Evolutionary conservation across 371 early-diverging fungal genomes (phyloP).

Genomic region (Mortierella sp.): DNA sequence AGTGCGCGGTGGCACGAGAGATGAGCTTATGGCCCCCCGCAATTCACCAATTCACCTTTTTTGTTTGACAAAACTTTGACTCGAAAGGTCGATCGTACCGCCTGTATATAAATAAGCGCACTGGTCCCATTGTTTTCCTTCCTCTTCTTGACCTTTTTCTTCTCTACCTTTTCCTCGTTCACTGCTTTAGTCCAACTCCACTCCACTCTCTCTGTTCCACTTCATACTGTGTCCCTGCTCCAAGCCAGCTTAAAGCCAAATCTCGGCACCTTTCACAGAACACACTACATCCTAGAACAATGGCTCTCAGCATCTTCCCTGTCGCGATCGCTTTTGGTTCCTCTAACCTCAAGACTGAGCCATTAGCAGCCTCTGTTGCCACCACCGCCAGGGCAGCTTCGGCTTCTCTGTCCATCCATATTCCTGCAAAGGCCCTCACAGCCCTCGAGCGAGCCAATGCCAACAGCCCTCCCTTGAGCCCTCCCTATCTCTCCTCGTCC

Average conservation of each 20-base stretch:
- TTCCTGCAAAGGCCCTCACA: constrained; percentile 17
- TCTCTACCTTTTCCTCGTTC: constrained; percentile 1
- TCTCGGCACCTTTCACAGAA: background rate
- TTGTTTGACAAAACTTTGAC: constrained; percentile 1
- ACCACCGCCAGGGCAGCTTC: background rate
- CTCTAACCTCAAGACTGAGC: constrained; percentile 22
- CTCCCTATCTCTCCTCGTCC: constrained; percentile 59
- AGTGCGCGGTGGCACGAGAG: too few relatives aligned
- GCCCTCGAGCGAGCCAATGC: constrained; percentile 18
- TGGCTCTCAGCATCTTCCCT: background rate
- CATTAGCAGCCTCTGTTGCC: constrained; percentile 3
- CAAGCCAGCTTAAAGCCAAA: background rate
- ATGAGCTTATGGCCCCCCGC: too few relatives aligned
- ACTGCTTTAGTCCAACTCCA: constrained; percentile 1
- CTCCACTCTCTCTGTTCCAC: constrained; percentile 3
- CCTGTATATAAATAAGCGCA: background rate
- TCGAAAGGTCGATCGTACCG: background rate
- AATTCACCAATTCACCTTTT: constrained; percentile 8
- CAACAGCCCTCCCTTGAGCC: constrained; percentile 54
- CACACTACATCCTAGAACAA: constrained; percentile 7
- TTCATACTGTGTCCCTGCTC: background rate
- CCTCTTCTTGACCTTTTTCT: background rate
- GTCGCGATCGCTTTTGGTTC: constrained; percentile 23
- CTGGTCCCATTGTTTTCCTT: too few relatives aligned
- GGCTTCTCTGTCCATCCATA: constrained; percentile 22